Conservation (phyloP, 768 basidiomycete species). For the Lanmaoa rubissima region DNA sequence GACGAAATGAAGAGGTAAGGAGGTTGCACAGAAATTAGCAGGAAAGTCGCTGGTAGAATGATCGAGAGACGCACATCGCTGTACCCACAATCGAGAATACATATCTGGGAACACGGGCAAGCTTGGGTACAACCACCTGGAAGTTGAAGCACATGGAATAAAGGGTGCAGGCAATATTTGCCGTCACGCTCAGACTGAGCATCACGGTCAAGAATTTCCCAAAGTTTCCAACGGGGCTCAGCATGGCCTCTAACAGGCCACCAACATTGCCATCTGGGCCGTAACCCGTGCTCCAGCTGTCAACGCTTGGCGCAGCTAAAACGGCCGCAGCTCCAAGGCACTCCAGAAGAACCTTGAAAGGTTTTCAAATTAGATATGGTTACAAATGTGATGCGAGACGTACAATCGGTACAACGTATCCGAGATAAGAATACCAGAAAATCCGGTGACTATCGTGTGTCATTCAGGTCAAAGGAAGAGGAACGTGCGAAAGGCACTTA, state of each 20-base stretch:
- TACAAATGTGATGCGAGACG: constrained; percentile 25
- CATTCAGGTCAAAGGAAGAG: constrained; percentile 8
- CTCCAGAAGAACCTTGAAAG: constrained; percentile 37
- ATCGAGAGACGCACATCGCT: constrained; percentile 51
- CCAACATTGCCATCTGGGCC: constrained; percentile 54
- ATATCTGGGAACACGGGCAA: constrained; percentile 62
- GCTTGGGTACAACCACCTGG: constrained; percentile 63
- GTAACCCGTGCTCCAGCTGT: constrained; percentile 56
- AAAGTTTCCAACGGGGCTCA: constrained; percentile 60
- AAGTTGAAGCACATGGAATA: constrained; percentile 78
- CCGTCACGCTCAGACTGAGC: constrained; percentile 72
- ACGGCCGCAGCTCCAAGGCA: constrained; percentile 71
- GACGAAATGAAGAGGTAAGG: neutral
- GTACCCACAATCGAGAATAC: constrained; percentile 65
- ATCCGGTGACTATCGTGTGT: constrained; percentile 47
- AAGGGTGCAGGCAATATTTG: constrained; percentile 79
- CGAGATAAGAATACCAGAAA: constrained; percentile 63
- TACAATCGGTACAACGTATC: constrained; percentile 61
- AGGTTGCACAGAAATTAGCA: constrained; percentile 6
- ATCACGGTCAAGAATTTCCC: constrained; percentile 72
- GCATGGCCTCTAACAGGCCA: constrained; percentile 60
- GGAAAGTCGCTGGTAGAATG: neutral
- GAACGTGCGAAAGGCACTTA: constrained; percentile 23
- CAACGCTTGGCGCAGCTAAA: constrained; percentile 51
- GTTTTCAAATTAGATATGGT: neutral